These are phyloP conservation scores for Mycena floridula DNA, from an alignment of 768 basidiomycete species.

Conservation along the genomic window DNA sequence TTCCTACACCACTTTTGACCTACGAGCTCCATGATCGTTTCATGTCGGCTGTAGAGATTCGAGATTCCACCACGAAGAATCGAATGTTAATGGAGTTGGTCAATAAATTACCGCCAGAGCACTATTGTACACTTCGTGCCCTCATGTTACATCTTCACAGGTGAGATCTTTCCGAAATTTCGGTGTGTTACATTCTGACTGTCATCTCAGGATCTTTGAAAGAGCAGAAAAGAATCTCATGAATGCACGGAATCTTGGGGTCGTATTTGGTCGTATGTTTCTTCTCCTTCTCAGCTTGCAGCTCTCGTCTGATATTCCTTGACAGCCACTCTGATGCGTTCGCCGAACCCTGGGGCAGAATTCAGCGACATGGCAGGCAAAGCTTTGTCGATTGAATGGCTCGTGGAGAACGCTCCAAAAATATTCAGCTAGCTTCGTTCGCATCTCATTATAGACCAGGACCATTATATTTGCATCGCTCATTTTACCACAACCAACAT, in stretches of 20 bases:
- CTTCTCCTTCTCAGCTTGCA: neutral
- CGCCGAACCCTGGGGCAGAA: conserved; percentile 78
- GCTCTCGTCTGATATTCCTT: conserved; percentile 6
- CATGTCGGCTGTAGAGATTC: conserved; percentile 65
- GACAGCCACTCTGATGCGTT: conserved; percentile 90
- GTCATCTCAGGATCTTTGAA: conserved; percentile 50
- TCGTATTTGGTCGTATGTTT: conserved; percentile 94
- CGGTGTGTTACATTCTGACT: conserved; percentile 6
- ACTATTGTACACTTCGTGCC: conserved; percentile 76
- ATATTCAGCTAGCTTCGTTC: conserved; percentile 37
- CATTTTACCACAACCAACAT: no score
- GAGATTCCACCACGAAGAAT: conserved; percentile 55
- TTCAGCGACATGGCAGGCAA: conserved; percentile 98
- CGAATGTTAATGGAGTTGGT: conserved; percentile 62
- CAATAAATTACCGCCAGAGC: conserved; percentile 73
- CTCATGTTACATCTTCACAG: conserved; percentile 86
- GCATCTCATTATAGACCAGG: no score
- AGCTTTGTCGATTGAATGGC: conserved; percentile 89
- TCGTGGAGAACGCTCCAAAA: conserved; percentile 78
- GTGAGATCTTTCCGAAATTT: conserved; percentile 19
- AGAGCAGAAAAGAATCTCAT: conserved; percentile 77
- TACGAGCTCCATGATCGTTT: conserved; percentile 90
- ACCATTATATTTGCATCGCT: no score
- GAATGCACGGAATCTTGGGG: conserved; percentile 92
- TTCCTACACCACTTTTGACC: conserved; percentile 88